These are phyloP conservation scores for Aegilops tauschii DNA, from an alignment of 176 grass and related monocot species.

Conservation along the genomic window DNA sequence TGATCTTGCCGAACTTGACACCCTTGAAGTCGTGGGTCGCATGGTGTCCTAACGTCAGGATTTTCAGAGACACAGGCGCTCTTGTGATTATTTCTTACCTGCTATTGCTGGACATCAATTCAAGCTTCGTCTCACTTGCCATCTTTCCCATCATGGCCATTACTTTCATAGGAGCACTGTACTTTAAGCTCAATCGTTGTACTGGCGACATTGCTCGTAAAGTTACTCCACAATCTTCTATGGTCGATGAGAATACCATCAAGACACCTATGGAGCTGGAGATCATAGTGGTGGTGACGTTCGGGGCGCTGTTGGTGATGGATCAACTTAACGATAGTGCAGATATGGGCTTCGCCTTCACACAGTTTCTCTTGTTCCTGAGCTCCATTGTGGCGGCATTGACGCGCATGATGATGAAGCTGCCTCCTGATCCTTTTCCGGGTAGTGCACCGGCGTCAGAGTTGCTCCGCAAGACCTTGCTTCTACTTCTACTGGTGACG, in stretches of 20 bases:
- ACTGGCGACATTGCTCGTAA: neutral
- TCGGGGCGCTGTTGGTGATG: neutral
- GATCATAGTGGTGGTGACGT: neutral
- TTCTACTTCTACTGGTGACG: neutral
- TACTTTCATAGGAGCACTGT: neutral
- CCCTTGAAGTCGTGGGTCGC: neutral
- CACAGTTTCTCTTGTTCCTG: slow-evolving; percentile 17
- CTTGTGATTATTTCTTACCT: neutral
- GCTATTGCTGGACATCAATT: neutral
- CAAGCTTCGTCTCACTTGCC: neutral
- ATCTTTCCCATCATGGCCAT: neutral
- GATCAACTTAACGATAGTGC: neutral
- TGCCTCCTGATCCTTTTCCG: neutral
- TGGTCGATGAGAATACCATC: neutral
- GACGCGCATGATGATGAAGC: neutral
- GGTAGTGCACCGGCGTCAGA: neutral
- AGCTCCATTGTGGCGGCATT: slow-evolving; percentile 7
- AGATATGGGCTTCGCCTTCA: neutral
- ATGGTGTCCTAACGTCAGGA: neutral
- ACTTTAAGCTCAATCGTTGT: neutral
- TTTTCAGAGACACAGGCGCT: neutral
- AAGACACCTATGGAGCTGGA: neutral
- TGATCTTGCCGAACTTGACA: neutral
- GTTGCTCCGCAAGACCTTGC: neutral
- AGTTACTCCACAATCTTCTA: neutral